A percentile compares a stretch with the other conserved stretches of the same genome.
These are phyloP conservation scores for Trichoderma sp. DNA, from an alignment of 2,329 filamentous ascomycete genomes.

Conservation along the genomic window DNA sequence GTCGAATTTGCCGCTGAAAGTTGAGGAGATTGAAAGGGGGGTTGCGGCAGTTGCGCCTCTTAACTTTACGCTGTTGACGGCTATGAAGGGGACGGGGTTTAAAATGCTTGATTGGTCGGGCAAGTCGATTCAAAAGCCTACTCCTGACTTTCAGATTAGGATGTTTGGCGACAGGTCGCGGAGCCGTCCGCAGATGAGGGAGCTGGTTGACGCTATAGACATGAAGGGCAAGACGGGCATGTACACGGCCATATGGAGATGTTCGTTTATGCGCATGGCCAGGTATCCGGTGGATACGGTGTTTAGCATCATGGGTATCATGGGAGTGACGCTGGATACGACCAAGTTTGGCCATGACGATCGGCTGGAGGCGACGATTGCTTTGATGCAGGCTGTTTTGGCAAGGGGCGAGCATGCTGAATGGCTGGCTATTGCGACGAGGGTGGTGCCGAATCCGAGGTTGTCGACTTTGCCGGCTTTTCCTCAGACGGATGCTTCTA, in stretches of 20 bases:
- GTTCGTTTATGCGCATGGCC: conserved; percentile 7
- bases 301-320: conserved; percentile 15
- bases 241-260: conserved; percentile 16
- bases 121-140: background rate
- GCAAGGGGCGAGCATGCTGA: background rate
- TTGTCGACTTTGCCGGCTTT: conserved; percentile 6
- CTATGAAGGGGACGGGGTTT: conserved; percentile 1
- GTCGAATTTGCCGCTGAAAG: background rate
- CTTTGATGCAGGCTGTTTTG: conserved; percentile 12
- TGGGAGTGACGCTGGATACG: conserved; percentile 15
- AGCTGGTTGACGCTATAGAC: conserved; percentile 10
- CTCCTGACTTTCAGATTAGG: background rate
- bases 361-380: conserved; percentile 9
- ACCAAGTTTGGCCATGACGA: background rate
- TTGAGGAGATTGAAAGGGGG: background rate
- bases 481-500: background rate
- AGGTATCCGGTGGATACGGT: conserved; percentile 10
- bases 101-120: background rate
- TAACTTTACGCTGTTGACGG: background rate
- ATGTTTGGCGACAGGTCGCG: conserved; percentile 2
- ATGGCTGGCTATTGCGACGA: conserved; percentile 13
- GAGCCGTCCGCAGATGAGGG: background rate
- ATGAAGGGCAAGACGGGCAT: conserved; percentile 17
- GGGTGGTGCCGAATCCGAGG: background rate
- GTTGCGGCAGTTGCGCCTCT: background rate